Evolutionary conservation across 2,329 filamentous ascomycete genomes (phyloP).

Genomic region (Ophiocordyceps camponoti-leonardi): DNA sequence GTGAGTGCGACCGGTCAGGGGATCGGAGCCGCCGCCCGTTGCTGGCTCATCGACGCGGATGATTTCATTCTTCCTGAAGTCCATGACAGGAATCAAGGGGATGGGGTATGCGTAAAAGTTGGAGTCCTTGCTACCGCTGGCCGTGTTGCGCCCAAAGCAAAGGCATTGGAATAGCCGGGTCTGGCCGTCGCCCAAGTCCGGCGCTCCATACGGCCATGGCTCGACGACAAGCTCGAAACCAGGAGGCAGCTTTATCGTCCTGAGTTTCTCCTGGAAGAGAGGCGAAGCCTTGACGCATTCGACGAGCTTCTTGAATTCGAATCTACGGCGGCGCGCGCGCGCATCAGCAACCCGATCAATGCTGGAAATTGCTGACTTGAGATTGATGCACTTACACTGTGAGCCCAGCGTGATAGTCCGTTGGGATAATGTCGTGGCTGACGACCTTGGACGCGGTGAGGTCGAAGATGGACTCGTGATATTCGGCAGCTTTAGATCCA

Average conservation of each 20-base stretch:
- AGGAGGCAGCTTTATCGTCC: conserved; percentile 8
- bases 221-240: conserved; percentile 15
- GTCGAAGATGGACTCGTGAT: conserved; percentile 19
- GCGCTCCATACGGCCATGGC: conserved; percentile 16
- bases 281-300: conserved; percentile 11
- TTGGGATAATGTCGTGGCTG: conserved; percentile 10
- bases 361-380: neutral
- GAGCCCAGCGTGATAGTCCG: conserved; percentile 13
- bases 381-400: conserved; percentile 9
- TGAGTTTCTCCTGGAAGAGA: conserved; percentile 14
- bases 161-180: conserved; percentile 16
- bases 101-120: conserved; percentile 40
- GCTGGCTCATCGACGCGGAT: conserved; percentile 16
- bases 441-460: conserved; percentile 9
- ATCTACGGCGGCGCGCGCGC: conserved; percentile 4
- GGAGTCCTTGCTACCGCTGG: conserved; percentile 24
- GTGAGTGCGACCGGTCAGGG: conserved; percentile 6
- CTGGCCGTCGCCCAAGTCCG: conserved; percentile 12
- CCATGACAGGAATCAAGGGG: conserved; percentile 26
- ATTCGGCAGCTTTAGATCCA: conserved; percentile 7
- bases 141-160: conserved; percentile 13
- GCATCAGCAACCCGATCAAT: neutral
- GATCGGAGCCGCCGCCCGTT: conserved; percentile 14
- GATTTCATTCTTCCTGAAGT: conserved; percentile 12
- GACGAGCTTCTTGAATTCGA: conserved; percentile 18